Base-by-base conservation (phyloP, 1,284 basidiomycete genomes). In the Ceratobasidium sp. region DNA sequence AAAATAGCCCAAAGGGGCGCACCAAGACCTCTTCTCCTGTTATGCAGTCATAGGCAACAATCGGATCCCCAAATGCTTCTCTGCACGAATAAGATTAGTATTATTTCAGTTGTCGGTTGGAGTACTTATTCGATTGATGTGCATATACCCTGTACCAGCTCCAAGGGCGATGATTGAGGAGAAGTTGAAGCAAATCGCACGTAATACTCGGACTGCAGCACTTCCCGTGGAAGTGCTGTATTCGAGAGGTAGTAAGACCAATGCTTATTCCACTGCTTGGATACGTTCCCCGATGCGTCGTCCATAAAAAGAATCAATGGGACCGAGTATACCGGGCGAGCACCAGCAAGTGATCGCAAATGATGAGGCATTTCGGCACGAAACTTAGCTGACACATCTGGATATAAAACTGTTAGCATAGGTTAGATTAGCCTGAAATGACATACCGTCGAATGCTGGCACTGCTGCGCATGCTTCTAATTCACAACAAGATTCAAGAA, bases 31-130 rank as follows among this genome's bases (percentile, higher is more conserved):
- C 75, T 54, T 80, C 64, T 2, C 78, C 0, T 0, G 65, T 43
- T 39, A 75, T 75, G 19, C 74, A 78, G 37, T 82, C 80, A 77
- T 78, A 82, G 0, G 80, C 77, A 7, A 74, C 46, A 14, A 79
- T 41, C 4, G 75, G 76, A 16, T 74, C 59, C 0, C 19, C 16
- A 48, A 49, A 68, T 16, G 24, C 31, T n/a, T 31, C 19, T 49
- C 63, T 75, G 24, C 24, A 34, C n/a, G 24, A 27, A n/a, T 65
- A 31, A 4, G 51, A 51, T 39, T 2, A 53, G 31, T 59, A 51
- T 29, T 19, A 29, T 9, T 31, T 11, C 19, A 31, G 39, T 39
- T 24, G 19, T 19, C 6, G 27, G 19, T 29, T 54, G 19, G n/a
- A 68, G 22, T 11, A 39, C 65, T 22, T 39, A 68, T 51, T 56